phyloP scores from a whole-genome alignment of 148 eudicot genomes.

The Rhododendron molle region DNA sequence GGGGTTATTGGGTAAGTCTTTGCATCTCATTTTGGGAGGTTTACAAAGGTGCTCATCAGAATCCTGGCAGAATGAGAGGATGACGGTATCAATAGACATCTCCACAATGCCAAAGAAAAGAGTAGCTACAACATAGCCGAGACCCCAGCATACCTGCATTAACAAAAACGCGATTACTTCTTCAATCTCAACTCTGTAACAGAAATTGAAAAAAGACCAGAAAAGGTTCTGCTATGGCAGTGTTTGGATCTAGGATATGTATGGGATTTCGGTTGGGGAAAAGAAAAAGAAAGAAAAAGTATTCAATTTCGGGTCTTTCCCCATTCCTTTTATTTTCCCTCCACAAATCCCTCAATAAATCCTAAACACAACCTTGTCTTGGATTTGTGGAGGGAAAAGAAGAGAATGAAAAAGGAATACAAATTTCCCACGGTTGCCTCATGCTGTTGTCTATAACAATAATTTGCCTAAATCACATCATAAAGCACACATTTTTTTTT shows the following conservation, averaged over 20 bases:
- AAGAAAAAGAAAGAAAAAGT: neutral
- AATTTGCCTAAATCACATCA: neutral
- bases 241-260: neutral
- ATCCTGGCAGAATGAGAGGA: conserved; percentile 92
- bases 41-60: conserved; percentile 92
- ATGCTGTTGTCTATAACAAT: neutral
- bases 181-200: neutral
- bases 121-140: conserved; percentile 81
- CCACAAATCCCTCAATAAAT: neutral
- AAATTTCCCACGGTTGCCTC: neutral
- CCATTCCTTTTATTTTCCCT: neutral
- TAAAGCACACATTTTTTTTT: neutral
- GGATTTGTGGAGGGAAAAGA: too few relatives aligned
- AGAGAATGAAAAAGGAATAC: too few relatives aligned
- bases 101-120: conserved; percentile 93
- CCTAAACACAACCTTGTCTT: neutral
- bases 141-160: conserved; percentile 77
- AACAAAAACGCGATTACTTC: neutral
- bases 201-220: neutral
- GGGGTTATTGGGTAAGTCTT: conserved; percentile 71
- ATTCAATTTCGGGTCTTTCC: neutral
- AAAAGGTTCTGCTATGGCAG: neutral
- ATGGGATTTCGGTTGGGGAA: neutral
- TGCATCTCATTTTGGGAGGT: conserved; percentile 82
- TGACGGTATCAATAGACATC: conserved; percentile 89